Evolutionary conservation across 768 basidiomycete genomes (phyloP), one percentile per base, ranked within the genome.

Genomic region (Mycena maculata): DNA sequence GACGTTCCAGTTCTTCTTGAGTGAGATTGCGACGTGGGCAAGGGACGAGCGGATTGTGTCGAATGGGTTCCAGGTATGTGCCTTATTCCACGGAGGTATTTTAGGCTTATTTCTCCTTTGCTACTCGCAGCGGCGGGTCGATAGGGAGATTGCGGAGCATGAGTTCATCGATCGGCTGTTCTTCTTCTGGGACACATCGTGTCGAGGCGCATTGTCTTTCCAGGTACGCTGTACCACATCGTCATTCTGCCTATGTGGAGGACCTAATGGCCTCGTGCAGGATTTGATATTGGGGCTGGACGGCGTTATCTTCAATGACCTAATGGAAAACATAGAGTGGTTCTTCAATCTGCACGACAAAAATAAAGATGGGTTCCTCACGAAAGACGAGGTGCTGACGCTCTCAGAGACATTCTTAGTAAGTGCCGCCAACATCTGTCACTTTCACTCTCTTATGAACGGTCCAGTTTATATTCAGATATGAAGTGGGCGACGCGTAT

Each of bases 291-390:
- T 83, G 30, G 97, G 98, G 1, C 82, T 99, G 53, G 92, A 98
- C 71, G 91, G 91, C 2, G 93, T 98, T 48, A 93, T 98, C 88
- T 92, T 94, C 81, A 96, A 94, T 69, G 98, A 98, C 77, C 81
- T 99, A 70, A 98, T 99, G 98, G 94, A 96, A 63, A 97, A 94
- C 71, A 97, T 99, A 73, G 94, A 98, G 77, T 99, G 97, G 97
- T 97, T 99, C 81, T 98, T 99, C 81, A 92, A 92, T 72, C 77
- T 99, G 53, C 94, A 97, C 68, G 95, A 96, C 80, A 96, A 96
- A 79, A 93, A 99, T 78, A 95, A 95, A 72, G 98, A 99, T 75
- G 96, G 97, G 1, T 95, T 84, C 77, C 80, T 99, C 67, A 96
- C 96, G 3, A 98, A 97, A 78, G 97, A 99, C 74, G 98, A 99